Evolutionary conservation across 2,329 filamentous ascomycete genomes (phyloP).

Genomic region (Penicillium sp.): DNA sequence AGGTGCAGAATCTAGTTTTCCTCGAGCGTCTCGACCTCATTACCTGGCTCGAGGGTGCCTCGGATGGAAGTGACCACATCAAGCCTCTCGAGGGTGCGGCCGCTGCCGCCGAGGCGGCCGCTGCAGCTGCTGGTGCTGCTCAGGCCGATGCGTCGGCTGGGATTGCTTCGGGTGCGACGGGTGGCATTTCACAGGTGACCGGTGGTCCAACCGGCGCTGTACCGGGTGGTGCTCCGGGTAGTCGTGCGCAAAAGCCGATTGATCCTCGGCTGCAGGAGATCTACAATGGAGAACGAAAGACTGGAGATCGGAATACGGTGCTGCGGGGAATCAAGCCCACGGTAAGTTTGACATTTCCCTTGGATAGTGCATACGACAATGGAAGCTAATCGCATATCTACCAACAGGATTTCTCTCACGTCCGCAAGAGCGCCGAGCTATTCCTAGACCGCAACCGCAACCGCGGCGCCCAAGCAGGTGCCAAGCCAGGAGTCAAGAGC

Average conservation of each 20-base stretch:
- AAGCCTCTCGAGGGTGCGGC: conserved; percentile 68
- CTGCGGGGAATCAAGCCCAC: conserved; percentile 83
- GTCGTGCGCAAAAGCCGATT: conserved; percentile 61
- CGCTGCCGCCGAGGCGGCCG: conserved; percentile 39
- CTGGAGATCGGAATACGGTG: conserved; percentile 87
- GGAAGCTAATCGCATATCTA: conserved; percentile 8
- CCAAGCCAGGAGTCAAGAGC: conserved; percentile 34
- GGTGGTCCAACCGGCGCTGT: conserved; percentile 42
- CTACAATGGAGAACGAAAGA: conserved; percentile 83
- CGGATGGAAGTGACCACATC: conserved; percentile 89
- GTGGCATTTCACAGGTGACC: conserved; percentile 39
- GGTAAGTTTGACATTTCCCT: conserved; percentile 46
- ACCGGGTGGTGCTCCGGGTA: conserved; percentile 25
- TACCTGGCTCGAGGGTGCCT: conserved; percentile 86
- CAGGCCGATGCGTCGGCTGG: conserved; percentile 45
- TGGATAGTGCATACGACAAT: background rate
- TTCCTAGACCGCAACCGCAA: conserved; percentile 61
- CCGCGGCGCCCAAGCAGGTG: conserved; percentile 33
- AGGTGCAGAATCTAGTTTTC: conserved; percentile 84
- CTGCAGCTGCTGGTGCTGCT: conserved; percentile 38
- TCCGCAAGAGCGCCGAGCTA: conserved; percentile 75
- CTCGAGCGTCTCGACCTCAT: conserved; percentile 87
- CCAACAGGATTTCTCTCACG: conserved; percentile 80
- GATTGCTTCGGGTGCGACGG: conserved; percentile 49
- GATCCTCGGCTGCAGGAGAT: conserved; percentile 82